A percentile compares a stretch with the other conserved stretches of the same genome.
Conservation (phyloP, 2,329 filamentous ascomycete genomes). For the Drechmeria coniospora region DNA sequence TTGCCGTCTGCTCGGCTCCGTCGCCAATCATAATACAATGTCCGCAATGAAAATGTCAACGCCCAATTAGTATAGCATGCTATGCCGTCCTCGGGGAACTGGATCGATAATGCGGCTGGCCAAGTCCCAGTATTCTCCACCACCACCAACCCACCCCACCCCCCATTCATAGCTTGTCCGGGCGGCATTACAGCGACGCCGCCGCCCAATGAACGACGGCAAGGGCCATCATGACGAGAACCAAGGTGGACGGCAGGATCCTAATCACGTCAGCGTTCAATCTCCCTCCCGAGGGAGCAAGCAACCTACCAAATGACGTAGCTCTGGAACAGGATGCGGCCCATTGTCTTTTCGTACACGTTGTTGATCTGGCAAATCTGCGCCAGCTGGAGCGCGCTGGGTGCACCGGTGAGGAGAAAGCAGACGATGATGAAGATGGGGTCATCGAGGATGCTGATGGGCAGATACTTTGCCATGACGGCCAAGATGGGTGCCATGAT, state of each 20-base stretch:
- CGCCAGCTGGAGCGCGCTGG: constrained; percentile 82
- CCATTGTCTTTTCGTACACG: constrained; percentile 92
- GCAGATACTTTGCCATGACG: constrained; percentile 74
- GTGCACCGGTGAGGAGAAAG: constrained; percentile 88
- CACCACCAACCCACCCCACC: too few relatives aligned
- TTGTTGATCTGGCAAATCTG: constrained; percentile 98
- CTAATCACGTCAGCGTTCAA: constrained; percentile 27
- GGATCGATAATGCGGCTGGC: too few relatives aligned
- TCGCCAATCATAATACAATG: too few relatives aligned
- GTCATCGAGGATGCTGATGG: constrained; percentile 87
- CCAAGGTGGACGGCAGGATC: constrained; percentile 84
- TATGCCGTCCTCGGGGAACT: too few relatives aligned
- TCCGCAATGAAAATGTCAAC: too few relatives aligned
- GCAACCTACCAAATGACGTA: constrained; percentile 60
- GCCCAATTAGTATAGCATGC: too few relatives aligned
- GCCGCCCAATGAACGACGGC: too few relatives aligned
- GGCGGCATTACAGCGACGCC: too few relatives aligned
- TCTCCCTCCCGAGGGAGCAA: constrained; percentile 2
- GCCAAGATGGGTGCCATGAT: constrained; percentile 88
- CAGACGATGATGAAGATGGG: constrained; percentile 97
- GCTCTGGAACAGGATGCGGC: constrained; percentile 83
- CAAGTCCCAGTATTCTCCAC: too few relatives aligned
- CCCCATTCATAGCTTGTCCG: too few relatives aligned
- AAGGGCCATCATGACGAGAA: constrained; percentile 80
- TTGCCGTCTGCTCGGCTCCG: too few relatives aligned